Conservation (phyloP, 768 basidiomycete genomes). For the Naematelia encephala region DNA sequence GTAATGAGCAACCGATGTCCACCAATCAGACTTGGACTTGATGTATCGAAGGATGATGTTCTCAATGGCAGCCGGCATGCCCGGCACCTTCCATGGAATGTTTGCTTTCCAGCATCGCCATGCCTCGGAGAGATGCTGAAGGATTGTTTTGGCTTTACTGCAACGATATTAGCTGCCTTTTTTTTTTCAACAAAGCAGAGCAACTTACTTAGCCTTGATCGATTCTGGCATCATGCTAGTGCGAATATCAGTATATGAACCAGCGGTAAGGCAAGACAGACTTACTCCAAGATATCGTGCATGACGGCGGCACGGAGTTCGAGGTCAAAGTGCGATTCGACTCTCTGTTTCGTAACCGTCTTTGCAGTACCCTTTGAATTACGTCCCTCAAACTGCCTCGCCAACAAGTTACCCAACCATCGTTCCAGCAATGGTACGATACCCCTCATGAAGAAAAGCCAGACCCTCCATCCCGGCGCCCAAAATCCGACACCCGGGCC, state of each 20-base stretch:
- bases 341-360: slow-evolving; percentile 98
- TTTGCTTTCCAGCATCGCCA: slow-evolving; percentile 76
- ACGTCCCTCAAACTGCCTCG: slow-evolving; percentile 96
- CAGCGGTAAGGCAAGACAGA: not conserved
- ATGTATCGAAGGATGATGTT: slow-evolving; percentile 98
- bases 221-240: slow-evolving; percentile 97
- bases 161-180: not conserved
- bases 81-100: slow-evolving; percentile 99
- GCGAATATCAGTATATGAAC: slow-evolving; percentile 6
- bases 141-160: slow-evolving; percentile 98
- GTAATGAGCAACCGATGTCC: slow-evolving; percentile 97
- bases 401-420: slow-evolving; percentile 96
- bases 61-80: slow-evolving; percentile 95
- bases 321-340: slow-evolving; percentile 97
- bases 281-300: slow-evolving; percentile 89
- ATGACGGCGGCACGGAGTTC: slow-evolving; percentile 97
- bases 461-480: slow-evolving; percentile 99
- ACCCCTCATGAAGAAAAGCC: slow-evolving; percentile 99
- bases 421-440: slow-evolving; percentile 95
- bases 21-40: slow-evolving; percentile 99
- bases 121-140: slow-evolving; percentile 96
- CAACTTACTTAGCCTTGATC: slow-evolving; percentile 56
- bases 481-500: slow-evolving; percentile 99
- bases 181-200: not conserved
- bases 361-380: slow-evolving; percentile 91